These are phyloP conservation scores for Cutaneotrichosporon mucoides DNA, from an alignment of 1,284 basidiomycete species.

Conservation along the genomic window DNA sequence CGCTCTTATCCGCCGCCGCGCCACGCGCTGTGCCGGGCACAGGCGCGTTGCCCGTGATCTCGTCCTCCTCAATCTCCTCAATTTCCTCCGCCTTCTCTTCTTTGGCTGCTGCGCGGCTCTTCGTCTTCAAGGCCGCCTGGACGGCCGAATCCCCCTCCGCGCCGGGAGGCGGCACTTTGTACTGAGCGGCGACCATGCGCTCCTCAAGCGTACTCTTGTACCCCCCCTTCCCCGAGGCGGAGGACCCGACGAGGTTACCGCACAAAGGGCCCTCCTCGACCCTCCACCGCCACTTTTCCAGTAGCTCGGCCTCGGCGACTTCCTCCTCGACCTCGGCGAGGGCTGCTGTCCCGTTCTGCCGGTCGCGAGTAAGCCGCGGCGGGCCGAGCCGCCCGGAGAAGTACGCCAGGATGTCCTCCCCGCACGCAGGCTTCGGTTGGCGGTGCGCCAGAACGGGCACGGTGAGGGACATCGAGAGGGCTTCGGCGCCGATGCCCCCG, in stretches of 20 bases:
- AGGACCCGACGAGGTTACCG: slow-evolving; percentile 11
- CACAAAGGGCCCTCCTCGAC: slow-evolving; percentile 36
- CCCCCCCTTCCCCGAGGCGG: too few relatives aligned
- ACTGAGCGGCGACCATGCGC: slow-evolving; percentile 15
- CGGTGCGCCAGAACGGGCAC: slow-evolving; percentile 78
- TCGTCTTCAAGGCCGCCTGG: slow-evolving; percentile 1
- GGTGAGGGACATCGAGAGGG: slow-evolving; percentile 68
- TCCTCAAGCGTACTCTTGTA: slow-evolving; percentile 8
- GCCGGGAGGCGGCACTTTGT: not conserved
- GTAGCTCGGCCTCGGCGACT: slow-evolving; percentile 24
- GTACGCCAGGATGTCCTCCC: slow-evolving; percentile 62
- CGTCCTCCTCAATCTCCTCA: not conserved
- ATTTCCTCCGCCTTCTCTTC: slow-evolving; percentile 4
- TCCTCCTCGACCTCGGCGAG: slow-evolving; percentile 24
- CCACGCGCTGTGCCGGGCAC: too few relatives aligned
- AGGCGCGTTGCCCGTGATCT: too few relatives aligned
- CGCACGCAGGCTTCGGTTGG: slow-evolving; percentile 75
- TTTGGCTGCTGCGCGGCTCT: slow-evolving; percentile 1
- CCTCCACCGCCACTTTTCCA: slow-evolving; percentile 24
- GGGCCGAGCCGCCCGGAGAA: slow-evolving; percentile 40
- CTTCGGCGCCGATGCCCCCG: slow-evolving; percentile 78
- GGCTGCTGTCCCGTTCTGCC: not conserved
- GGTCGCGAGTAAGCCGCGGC: slow-evolving; percentile 13
- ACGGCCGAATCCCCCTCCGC: not conserved
- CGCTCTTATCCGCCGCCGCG: too few relatives aligned